Evolutionary conservation across 345 rosid genomes (phyloP), one percentile per base, ranked within the genome.

Genomic region (Adansonia digitata): DNA sequence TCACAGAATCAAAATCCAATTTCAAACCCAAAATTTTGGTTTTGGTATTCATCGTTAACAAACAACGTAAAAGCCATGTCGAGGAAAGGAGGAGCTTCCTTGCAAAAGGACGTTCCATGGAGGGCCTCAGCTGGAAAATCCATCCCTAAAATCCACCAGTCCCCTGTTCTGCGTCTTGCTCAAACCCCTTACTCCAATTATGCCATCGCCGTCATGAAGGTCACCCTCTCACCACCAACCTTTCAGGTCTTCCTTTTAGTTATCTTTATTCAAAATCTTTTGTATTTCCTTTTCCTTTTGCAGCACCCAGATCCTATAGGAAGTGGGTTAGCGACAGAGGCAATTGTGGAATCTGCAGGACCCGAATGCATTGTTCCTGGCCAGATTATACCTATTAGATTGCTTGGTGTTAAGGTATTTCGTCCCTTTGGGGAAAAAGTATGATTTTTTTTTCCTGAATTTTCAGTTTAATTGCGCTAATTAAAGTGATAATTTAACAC

Each of bases 291-390:
- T 13, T 18, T 63, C 59, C 7, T 27, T 69, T 70, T 78, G 79
- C 81, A 89, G 97, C 91, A 89, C 72, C 94, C 91, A 15, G 84
- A 94, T 74, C 97, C 97, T 0, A 79, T 94, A 2, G 97, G 93
- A 53, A 86, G 83, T 78, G 97, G 98, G 11, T 72, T 94, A 66
- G 97, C 89, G 12, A 76, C 77, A 56, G 95, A 83, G 17, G 98
- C 97, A 0, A 77, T 91, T 2, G 87, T 94, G 24, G 97, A 94
- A 84, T 79, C 97, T 4, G 98, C 97, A 0, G 97, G 98, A 9
- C 92, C 97, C 2, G 97, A 92, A 74, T 92, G 97, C 70, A 80
- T 90, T 65, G 91, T 94, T 45, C 97, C 97, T 10, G 97, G 98
- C 2, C 95, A 88, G 78, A 83, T 89, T 68, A 85, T 87, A 0